Evolutionary conservation across 345 rosid genomes (phyloP), one percentile per base, ranked within the genome.

Genomic region (Populus pruinosa): DNA sequence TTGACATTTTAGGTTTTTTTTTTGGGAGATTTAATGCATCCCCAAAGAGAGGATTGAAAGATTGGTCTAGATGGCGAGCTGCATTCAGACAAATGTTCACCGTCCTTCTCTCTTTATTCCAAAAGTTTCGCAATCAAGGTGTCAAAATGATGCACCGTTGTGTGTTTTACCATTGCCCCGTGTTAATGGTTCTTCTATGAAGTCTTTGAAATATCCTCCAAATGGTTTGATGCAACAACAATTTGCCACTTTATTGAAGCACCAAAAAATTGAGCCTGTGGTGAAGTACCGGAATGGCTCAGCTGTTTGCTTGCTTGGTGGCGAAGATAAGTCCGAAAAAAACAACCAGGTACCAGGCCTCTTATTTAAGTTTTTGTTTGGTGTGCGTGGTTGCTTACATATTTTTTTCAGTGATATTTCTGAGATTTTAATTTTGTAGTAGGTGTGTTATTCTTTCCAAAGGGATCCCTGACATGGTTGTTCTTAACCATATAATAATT

Each of bases 291-390:
- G 35, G 47, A 85, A 59, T 71, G 17, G 69, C 53, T 16, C 86
- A 17, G 78, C 86, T 72, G 84, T 90, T 27, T 89, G 94, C 81
- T 83, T 87, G 35, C 87, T 93, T 77, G 96, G 92, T 31, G 92
- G 91, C 18, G 86, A 90, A 76, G 96, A 81, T 82, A 87, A 87
- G 85, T 76, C 92, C 0, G 87, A 82, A 61, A 80, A 84, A 25
- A 69, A 80, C 69, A 86, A 84, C 3, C 87, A 89, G 89, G 96
- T 88, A 73, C 66, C 13, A 11, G 16, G 39, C 36, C 31, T 70
- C 31, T 64, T 13, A 20, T 21, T 31, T 27, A 7, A 25, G n/a
- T 25, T 21, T 31, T 21, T 31, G 35, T 27, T 25, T 64, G 17
- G 12, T 59, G 43, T 73, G 62, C 33, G 7, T 41, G 3, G 21